Evolutionary conservation across 768 basidiomycete genomes (phyloP).

Genomic region (Suillus fuscotomentosus): DNA sequence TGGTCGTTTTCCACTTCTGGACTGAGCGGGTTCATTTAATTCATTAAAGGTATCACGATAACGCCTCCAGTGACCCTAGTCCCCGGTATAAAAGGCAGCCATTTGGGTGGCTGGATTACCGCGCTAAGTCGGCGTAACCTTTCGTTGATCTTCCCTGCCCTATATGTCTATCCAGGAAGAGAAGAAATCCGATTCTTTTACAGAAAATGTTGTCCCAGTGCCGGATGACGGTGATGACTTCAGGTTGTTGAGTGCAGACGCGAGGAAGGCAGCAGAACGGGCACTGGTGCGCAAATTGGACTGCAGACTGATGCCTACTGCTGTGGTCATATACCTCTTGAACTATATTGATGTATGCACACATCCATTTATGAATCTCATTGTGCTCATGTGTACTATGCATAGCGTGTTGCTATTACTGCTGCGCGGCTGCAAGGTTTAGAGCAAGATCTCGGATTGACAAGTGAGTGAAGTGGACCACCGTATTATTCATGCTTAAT

Average conservation of each 20-base stretch:
- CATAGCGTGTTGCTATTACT: constrained; percentile 37
- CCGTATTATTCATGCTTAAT: neutral
- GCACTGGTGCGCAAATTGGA: constrained; percentile 27
- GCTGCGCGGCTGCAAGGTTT: constrained; percentile 40
- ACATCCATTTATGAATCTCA: neutral
- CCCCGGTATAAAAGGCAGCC: constrained; percentile 2
- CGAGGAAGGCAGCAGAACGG: constrained; percentile 20
- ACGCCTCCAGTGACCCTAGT: neutral
- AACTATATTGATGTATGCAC: constrained; percentile 26
- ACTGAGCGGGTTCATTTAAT: neutral
- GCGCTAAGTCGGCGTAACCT: neutral
- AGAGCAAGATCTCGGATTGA: constrained; percentile 36
- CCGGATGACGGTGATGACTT: constrained; percentile 9
- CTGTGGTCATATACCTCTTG: constrained; percentile 23
- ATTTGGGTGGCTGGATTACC: neutral
- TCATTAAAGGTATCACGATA: neutral
- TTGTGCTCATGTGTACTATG: neutral
- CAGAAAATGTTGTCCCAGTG: constrained; percentile 7
- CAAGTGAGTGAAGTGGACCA: constrained; percentile 17
- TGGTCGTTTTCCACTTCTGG: neutral
- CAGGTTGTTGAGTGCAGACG: constrained; percentile 10
- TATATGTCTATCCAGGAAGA: constrained; percentile 10
- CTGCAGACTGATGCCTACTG: constrained; percentile 25
- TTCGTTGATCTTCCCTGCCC: neutral
- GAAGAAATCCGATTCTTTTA: constrained; percentile 12